Conservation (phyloP, 1,139 yeast species). For the Yamadazyma trypodendri region DNA sequence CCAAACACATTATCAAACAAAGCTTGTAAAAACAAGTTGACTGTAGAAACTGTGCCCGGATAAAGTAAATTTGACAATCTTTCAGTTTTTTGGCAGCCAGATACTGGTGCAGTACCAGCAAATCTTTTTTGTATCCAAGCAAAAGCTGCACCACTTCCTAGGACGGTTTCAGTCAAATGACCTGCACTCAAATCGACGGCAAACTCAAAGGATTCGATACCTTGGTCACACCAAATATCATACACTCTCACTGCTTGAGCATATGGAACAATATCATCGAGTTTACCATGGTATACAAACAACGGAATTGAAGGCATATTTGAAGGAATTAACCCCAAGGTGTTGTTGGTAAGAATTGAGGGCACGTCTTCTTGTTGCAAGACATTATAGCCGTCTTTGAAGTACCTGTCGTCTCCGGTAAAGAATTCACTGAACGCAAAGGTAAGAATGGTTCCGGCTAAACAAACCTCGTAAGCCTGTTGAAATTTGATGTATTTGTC, state of each 20-base stretch:
- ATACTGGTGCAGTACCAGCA: constrained; percentile 21
- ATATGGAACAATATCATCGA: constrained; percentile 30
- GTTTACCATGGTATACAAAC: constrained; percentile 32
- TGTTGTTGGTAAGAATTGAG: constrained; percentile 19
- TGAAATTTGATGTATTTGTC: constrained; percentile 14
- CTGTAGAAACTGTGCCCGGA: constrained; percentile 18
- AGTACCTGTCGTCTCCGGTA: constrained; percentile 17
- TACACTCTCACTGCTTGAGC: constrained; percentile 24
- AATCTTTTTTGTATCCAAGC: constrained; percentile 24
- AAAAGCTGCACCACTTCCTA: constrained; percentile 32
- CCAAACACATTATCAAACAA: constrained; percentile 13
- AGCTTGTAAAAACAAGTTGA: constrained; percentile 8
- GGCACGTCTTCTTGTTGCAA: constrained; percentile 16
- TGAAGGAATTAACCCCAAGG: constrained; percentile 19
- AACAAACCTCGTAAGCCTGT: constrained; percentile 17
- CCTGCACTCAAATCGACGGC: constrained; percentile 25
- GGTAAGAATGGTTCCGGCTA: constrained; percentile 12
- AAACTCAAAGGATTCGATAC: constrained; percentile 30
- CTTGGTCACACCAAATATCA: constrained; percentile 31
- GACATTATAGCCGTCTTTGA: constrained; percentile 17
- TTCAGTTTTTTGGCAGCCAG: constrained; percentile 26
- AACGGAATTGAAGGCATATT: constrained; percentile 30
- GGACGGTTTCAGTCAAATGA: constrained; percentile 24
- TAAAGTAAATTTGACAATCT: constrained; percentile 25
- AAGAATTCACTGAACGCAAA: constrained; percentile 16